These are phyloP conservation scores for Ceratocystiopsis brevicomis DNA, from an alignment of 2,329 filamentous ascomycete species.

Conservation along the genomic window DNA sequence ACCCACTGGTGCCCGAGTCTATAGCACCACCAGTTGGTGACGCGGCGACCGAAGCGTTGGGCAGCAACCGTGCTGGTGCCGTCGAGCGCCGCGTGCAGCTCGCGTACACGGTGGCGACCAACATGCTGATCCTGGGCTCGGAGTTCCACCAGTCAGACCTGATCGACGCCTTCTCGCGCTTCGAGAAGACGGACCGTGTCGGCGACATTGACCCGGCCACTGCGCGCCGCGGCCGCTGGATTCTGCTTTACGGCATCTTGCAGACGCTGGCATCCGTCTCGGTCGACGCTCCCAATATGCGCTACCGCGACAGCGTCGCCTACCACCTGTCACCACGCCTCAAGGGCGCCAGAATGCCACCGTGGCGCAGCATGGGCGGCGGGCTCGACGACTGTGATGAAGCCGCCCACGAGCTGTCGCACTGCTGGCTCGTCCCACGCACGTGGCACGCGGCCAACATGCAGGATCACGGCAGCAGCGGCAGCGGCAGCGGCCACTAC, in stretches of 20 bases:
- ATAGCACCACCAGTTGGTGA: slow-evolving; percentile 16
- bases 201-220: slow-evolving; percentile 32
- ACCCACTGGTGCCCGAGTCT: slow-evolving; percentile 41
- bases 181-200: slow-evolving; percentile 34
- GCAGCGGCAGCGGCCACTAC: slow-evolving; percentile 12
- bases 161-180: slow-evolving; percentile 34
- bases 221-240: slow-evolving; percentile 40
- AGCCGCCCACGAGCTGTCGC: slow-evolving; percentile 28
- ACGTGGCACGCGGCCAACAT: slow-evolving; percentile 17
- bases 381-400: slow-evolving; percentile 13
- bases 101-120: slow-evolving; percentile 40
- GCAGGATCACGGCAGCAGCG: slow-evolving; percentile 9
- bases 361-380: slow-evolving; percentile 26
- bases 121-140: slow-evolving; percentile 35
- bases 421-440: slow-evolving; percentile 31
- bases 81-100: slow-evolving; percentile 33
- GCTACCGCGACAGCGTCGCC: slow-evolving; percentile 30
- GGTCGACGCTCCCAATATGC: slow-evolving; percentile 34
- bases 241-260: slow-evolving; percentile 39
- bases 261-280: slow-evolving; percentile 40
- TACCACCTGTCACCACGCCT: slow-evolving; percentile 39
- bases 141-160: slow-evolving; percentile 34
- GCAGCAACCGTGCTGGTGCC: slow-evolving; percentile 11
- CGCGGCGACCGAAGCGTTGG: slow-evolving; percentile 7
- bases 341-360: slow-evolving; percentile 30